phyloP scores from a whole-genome alignment of 352 stramenopile genomes.

The Phytophthora fragariae region DNA sequence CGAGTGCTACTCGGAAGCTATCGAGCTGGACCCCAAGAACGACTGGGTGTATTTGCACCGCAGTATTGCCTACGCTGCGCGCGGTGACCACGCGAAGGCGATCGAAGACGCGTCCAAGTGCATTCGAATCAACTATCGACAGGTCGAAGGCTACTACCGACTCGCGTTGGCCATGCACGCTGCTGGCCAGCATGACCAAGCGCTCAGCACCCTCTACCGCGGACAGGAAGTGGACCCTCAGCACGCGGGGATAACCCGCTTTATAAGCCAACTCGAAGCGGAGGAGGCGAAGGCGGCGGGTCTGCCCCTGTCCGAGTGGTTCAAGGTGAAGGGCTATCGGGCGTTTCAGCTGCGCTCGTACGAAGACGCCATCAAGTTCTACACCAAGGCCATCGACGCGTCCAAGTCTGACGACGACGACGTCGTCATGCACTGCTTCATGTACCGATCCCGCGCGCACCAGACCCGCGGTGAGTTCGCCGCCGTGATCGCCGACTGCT shows the following conservation, averaged over 20 bases:
- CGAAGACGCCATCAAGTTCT: constrained; percentile 90
- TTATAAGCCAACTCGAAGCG: constrained; percentile 58
- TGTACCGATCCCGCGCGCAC: constrained; percentile 64
- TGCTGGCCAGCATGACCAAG: constrained; percentile 54
- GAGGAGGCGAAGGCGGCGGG: constrained; percentile 49
- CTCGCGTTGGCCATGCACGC: constrained; percentile 56
- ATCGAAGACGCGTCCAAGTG: constrained; percentile 65
- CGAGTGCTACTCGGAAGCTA: constrained; percentile 56
- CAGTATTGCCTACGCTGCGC: constrained; percentile 56
- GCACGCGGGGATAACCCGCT: constrained; percentile 52
- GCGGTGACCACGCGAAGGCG: constrained; percentile 44
- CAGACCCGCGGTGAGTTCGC: constrained; percentile 61
- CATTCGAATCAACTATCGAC: constrained; percentile 69
- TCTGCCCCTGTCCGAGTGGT: constrained; percentile 49
- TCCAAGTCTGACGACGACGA: constrained; percentile 58
- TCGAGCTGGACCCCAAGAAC: constrained; percentile 59
- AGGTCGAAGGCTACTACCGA: constrained; percentile 66
- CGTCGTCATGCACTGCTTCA: constrained; percentile 62
- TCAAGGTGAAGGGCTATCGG: constrained; percentile 87
- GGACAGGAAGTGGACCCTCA: constrained; percentile 58
- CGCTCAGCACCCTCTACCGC: constrained; percentile 61
- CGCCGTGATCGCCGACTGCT: constrained; percentile 62
- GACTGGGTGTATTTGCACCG: constrained; percentile 63
- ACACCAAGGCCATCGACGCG: constrained; percentile 89
- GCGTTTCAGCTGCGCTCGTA: constrained; percentile 93